phyloP scores from a whole-genome alignment of 2,329 filamentous ascomycete genomes.

The Proliferodiscus dingleyae region DNA sequence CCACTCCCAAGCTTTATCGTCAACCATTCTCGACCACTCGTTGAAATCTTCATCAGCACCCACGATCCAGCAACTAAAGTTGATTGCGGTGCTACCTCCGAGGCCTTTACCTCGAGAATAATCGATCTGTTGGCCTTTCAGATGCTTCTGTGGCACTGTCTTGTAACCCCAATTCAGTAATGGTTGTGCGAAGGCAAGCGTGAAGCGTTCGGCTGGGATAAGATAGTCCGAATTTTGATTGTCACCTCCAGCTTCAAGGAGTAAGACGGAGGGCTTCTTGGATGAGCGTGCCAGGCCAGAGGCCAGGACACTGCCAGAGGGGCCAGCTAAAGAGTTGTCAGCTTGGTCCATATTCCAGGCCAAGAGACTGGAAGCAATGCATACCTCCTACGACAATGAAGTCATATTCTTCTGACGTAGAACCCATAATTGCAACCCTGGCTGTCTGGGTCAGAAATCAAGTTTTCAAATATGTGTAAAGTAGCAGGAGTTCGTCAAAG shows the following conservation, averaged over 20 bases:
- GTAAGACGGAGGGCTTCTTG: constrained; percentile 47
- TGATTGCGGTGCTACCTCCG: constrained; percentile 37
- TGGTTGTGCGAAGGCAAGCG: constrained; percentile 37
- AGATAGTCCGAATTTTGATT: constrained; percentile 44
- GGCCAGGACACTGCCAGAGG: constrained; percentile 54
- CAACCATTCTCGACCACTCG: constrained; percentile 52
- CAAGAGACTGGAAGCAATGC: too few species aligned
- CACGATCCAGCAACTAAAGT: constrained; percentile 43
- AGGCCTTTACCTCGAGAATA: constrained; percentile 35
- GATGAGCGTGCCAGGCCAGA: constrained; percentile 43
- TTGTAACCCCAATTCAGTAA: constrained; percentile 26
- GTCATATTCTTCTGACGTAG: constrained; percentile 6
- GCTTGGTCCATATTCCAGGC: too few species aligned
- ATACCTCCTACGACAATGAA: constrained; percentile 24
- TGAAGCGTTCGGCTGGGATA: constrained; percentile 51
- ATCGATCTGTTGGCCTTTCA: constrained; percentile 24
- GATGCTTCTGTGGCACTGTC: constrained; percentile 22
- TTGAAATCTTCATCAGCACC: constrained; percentile 58
- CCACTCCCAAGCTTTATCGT: constrained; percentile 53
- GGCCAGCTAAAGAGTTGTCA: constrained; percentile 43
- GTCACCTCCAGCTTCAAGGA: constrained; percentile 53
- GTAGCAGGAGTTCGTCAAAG: too few species aligned
- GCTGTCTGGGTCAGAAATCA: too few species aligned
- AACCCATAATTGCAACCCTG: too few species aligned
- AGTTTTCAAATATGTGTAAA: too few species aligned